These are phyloP conservation scores for Fusarium palustre DNA, from an alignment of 2,329 filamentous ascomycete genomes.

Conservation along the genomic window DNA sequence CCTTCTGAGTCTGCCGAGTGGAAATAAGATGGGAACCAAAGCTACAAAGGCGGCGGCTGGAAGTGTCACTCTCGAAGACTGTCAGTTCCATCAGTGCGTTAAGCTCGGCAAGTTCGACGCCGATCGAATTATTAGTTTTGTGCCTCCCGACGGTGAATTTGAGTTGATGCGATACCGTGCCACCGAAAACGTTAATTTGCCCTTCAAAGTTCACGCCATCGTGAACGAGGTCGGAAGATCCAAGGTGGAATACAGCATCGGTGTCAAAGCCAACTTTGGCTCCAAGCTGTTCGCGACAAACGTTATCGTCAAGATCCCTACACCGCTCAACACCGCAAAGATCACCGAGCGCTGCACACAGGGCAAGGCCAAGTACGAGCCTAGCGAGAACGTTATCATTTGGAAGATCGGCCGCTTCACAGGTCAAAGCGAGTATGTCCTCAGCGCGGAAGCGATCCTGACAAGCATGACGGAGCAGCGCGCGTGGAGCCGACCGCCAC, in stretches of 20 bases:
- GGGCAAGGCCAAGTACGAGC: slow-evolving; percentile 98
- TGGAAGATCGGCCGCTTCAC: slow-evolving; percentile 99
- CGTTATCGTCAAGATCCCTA: slow-evolving; percentile 92
- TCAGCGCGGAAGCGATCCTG: slow-evolving; percentile 91
- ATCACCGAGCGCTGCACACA: slow-evolving; percentile 94
- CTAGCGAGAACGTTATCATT: slow-evolving; percentile 96
- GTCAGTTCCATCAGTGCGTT: slow-evolving; percentile 98
- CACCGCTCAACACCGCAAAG: slow-evolving; percentile 93
- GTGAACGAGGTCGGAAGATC: slow-evolving; percentile 97
- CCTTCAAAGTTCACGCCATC: slow-evolving; percentile 98
- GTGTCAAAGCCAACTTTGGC: slow-evolving; percentile 96
- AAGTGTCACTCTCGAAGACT: slow-evolving; percentile 95
- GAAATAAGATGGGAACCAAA: slow-evolving; percentile 84
- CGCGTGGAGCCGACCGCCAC: slow-evolving; percentile 91
- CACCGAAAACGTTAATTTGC: slow-evolving; percentile 97
- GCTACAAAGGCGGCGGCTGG: slow-evolving; percentile 95
- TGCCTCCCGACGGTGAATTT: slow-evolving; percentile 97
- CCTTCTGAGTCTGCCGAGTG: slow-evolving; percentile 73
- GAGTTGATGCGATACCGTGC: slow-evolving; percentile 99
- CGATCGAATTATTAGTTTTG: slow-evolving; percentile 95
- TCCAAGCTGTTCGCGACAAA: slow-evolving; percentile 97
- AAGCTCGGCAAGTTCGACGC: slow-evolving; percentile 97
- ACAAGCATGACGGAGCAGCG: slow-evolving; percentile 99
- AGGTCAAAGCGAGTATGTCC: slow-evolving; percentile 95
- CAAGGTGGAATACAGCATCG: slow-evolving; percentile 98